phyloP scores from a whole-genome alignment of 2,329 filamentous ascomycete genomes.

The Davidsoniella neocaledoniae region DNA sequence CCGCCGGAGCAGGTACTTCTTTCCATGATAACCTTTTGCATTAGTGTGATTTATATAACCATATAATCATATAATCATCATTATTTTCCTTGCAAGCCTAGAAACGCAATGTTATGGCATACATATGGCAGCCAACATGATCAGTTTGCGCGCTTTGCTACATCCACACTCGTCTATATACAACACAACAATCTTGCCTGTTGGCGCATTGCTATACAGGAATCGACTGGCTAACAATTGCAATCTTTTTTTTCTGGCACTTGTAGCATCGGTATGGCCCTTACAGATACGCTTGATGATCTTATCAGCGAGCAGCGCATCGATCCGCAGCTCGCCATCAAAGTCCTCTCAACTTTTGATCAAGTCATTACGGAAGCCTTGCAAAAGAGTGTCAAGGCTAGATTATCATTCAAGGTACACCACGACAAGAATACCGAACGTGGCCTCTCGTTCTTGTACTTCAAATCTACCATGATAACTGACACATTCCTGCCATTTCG shows the following conservation, averaged over 20 bases:
- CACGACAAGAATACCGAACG: no score
- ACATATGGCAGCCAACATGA: no score
- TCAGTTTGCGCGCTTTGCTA: no score
- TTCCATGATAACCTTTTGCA: background rate
- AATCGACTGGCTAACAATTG: no score
- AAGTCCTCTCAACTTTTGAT: slow-evolving; percentile 92
- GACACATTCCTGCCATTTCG: background rate
- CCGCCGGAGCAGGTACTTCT: slow-evolving; percentile 79
- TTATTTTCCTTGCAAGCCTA: no score
- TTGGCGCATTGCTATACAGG: no score
- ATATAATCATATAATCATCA: no score
- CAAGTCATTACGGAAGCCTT: slow-evolving; percentile 81
- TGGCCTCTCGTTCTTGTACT: no score
- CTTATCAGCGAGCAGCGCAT: slow-evolving; percentile 89
- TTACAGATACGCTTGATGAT: slow-evolving; percentile 94
- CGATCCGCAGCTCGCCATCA: slow-evolving; percentile 96
- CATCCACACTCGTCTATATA: no score
- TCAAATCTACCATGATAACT: background rate
- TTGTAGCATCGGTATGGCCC: slow-evolving; percentile 69
- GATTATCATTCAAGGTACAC: slow-evolving; percentile 80
- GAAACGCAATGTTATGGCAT: no score
- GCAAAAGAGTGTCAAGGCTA: slow-evolving; percentile 79
- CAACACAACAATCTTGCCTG: no score
- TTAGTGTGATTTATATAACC: no score
- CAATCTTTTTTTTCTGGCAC: slow-evolving; percentile 1